Base-by-base conservation (phyloP, 805 yeast species). In the Candida lessepsii region DNA sequence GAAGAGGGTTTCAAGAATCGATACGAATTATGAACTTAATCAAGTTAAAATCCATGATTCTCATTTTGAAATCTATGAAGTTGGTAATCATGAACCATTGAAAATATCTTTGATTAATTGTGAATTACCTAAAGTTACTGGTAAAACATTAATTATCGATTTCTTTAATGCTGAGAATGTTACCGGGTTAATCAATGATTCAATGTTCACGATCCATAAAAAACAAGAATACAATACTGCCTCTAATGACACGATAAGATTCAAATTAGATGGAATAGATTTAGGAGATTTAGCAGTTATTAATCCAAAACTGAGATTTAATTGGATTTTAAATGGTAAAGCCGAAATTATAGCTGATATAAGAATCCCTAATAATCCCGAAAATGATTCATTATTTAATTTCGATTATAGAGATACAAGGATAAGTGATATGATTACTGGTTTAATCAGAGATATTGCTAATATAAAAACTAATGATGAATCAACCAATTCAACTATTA, bases 141-240 rank as follows among this genome's bases (percentile, higher is more conserved):
- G 80, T 7, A 70, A 74, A 39, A 73, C 83, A 69, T 50, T 81
- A 20, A 60, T 82, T 30, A 63, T 80, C 41, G 93, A 86, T 57
- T 71, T 85, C 39, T 73, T 85, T 61, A 81, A 80, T 54, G 86
- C 89, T 10, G 71, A 72, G 41, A 79, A 81, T 35, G 79, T 83
- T 23, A 79, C 85, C 11, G 95, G 95, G 0, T 78, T 90, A 0
- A 68, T 85, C 10, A 83, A 84, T 52, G 83, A 83, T 39, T 78
- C 93, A 1, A 67, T 86, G 58, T 84, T 85, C 61, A 83, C 89
- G 0, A 71, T 86, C 16, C 93, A 85, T 51, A 83, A 83, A 54
- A 76, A 85, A 50, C 91, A 84, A 53, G 73, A 75, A 40, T 60
- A 71, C 44, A 35, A 32, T 15, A 60, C 57, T 21, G 48, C 61